Base-by-base conservation (phyloP, 1,284 basidiomycete species). In the Fomitiporia mediterranea region DNA sequence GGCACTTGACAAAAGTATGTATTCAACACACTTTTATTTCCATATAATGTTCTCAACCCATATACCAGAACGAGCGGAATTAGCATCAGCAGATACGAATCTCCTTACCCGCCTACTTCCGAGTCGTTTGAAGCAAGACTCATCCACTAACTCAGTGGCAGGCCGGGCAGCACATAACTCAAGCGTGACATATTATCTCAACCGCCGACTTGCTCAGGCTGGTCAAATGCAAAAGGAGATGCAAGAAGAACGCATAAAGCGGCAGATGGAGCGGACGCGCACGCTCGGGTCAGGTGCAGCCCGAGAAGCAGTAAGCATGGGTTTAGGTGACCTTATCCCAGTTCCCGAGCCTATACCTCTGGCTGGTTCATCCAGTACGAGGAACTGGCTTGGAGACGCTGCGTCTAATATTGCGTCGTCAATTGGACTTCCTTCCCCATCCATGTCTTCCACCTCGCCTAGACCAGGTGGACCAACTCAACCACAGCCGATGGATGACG, bases 211-310 rank as follows among this genome's bases (percentile, higher is more conserved):
- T 40, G 80, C 91, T 0, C 82, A 89, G 61, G 83, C 84, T 17
- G 87, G 89, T 62, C 84, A 91, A 65, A 76, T 70, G 19, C 89
- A 94, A 65, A 89, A 88, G 64, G 86, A 89, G 62, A 82, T 95
- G 77, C 93, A 96, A 69, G 92, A 95, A 69, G 87, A 90, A 66
- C 84, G 91, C 50, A 79, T 94, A 61, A 84, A 84, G 65, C 81
- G 91, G 8, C 89, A 94, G 66, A 70, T 89, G 56, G 91, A 94
- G 66, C 77, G 88, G 59, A 82, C 86, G 13, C 80, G 78, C 58
- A 89, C 87, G 2, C 77, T 93, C n/a, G 91, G 91, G 3, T 89
- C 87, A 7, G 80, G 76, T 47, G 84, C 82, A 35, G 76, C 79
- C 44, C 76, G 79, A 56, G 84, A 86, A 65, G 78, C 74, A 46